These are phyloP conservation scores for Kodamaea anthophila DNA, from an alignment of 1,139 yeast genomes.

Conservation along the genomic window DNA sequence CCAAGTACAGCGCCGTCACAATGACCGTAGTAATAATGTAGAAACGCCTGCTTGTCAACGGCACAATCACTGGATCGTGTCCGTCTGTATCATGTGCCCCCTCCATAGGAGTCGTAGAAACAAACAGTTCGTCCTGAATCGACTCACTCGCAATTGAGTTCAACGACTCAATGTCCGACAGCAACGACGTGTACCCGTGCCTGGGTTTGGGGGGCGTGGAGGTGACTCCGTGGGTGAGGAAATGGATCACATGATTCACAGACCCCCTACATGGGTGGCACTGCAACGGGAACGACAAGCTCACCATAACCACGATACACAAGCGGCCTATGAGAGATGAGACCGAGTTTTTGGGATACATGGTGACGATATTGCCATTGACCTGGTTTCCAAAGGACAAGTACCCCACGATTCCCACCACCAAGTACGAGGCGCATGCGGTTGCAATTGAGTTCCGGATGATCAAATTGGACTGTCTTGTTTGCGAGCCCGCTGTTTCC, in stretches of 20 bases:
- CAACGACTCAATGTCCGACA: slow-evolving; percentile 14
- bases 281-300: slow-evolving; percentile 66
- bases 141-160: slow-evolving; percentile 14
- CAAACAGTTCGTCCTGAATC: slow-evolving; percentile 30
- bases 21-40: slow-evolving; percentile 61
- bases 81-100: slow-evolving; percentile 48
- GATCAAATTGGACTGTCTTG: slow-evolving; percentile 47
- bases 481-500: slow-evolving; percentile 37
- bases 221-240: slow-evolving; percentile 29
- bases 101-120: slow-evolving; percentile 45
- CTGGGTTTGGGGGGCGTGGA: slow-evolving; percentile 8
- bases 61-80: slow-evolving; percentile 46
- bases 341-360: slow-evolving; percentile 55
- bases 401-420: slow-evolving; percentile 82
- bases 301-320: slow-evolving; percentile 64
- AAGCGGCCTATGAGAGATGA: slow-evolving; percentile 63
- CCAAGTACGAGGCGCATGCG: slow-evolving; percentile 53
- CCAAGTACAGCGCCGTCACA: slow-evolving; percentile 54
- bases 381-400: slow-evolving; percentile 77
- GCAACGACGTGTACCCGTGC: slow-evolving; percentile 13
- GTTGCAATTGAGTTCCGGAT: slow-evolving; percentile 55
- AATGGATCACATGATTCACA: slow-evolving; percentile 60
- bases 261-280: slow-evolving; percentile 78
- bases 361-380: slow-evolving; percentile 60
- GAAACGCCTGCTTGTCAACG: slow-evolving; percentile 48